Evolutionary conservation across 768 basidiomycete genomes (phyloP).

Genomic region (Butyriboletus loyo): DNA sequence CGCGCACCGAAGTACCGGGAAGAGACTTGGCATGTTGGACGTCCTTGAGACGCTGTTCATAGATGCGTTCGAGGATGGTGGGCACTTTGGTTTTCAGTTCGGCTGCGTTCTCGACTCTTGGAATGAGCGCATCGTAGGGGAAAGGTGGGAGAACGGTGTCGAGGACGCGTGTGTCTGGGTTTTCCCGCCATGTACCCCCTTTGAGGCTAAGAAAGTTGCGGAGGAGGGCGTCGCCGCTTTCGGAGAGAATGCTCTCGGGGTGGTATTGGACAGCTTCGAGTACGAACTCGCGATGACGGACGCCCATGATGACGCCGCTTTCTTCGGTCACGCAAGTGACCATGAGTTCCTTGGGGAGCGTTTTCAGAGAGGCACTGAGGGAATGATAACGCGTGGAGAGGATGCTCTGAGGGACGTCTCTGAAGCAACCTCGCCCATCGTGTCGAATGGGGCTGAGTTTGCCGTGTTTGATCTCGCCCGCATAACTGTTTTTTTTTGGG

Average conservation of each 20-base stretch:
- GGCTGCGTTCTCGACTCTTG: slow-evolving; percentile 3
- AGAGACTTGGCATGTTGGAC: slow-evolving; percentile 72
- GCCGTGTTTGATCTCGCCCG: slow-evolving; percentile 98
- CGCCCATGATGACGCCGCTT: slow-evolving; percentile 96
- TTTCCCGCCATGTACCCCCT: slow-evolving; percentile 91
- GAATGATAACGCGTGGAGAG: slow-evolving; percentile 95
- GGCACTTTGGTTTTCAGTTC: slow-evolving; percentile 26
- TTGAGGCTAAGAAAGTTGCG: slow-evolving; percentile 85
- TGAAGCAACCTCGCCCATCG: slow-evolving; percentile 68
- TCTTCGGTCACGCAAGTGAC: slow-evolving; percentile 85
- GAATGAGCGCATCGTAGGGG: slow-evolving; percentile 46
- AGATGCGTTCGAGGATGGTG: slow-evolving; percentile 56
- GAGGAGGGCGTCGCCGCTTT: slow-evolving; percentile 79
- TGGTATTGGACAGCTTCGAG: slow-evolving; percentile 97
- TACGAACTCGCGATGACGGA: slow-evolving; percentile 82
- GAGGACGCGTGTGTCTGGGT: slow-evolving; percentile 66
- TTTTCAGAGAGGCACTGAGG: slow-evolving; percentile 74
- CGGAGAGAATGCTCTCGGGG: slow-evolving; percentile 93
- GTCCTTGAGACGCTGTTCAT: slow-evolving; percentile 78
- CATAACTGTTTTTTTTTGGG: too few relatives aligned
- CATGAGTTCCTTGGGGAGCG: slow-evolving; percentile 75
- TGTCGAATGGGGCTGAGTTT: slow-evolving; percentile 45
- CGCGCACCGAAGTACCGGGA: slow-evolving; percentile 71
- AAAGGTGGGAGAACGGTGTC: slow-evolving; percentile 60
- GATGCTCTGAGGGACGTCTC: slow-evolving; percentile 76